phyloP scores from a whole-genome alignment of 305 asterid genomes.

The Salvia sclarea region DNA sequence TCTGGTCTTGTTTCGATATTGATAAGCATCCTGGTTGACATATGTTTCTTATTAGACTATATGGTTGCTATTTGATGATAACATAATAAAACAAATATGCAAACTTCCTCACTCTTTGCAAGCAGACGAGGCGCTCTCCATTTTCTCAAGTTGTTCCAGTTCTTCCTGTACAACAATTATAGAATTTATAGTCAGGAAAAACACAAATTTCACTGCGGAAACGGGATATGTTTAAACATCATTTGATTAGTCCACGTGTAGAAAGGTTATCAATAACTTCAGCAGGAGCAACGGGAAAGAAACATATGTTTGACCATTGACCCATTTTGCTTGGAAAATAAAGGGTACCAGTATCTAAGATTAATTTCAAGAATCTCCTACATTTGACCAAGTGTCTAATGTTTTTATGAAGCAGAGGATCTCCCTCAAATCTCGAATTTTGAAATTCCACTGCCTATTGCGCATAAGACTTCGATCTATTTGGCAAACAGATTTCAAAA shows the following conservation, averaged over 20 bases:
- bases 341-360: not conserved
- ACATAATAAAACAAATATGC: conserved; percentile 11
- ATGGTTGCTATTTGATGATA: not conserved
- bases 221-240: not conserved
- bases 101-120: conserved; percentile 80
- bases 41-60: conserved; percentile 4
- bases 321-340: not conserved
- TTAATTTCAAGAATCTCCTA: not conserved
- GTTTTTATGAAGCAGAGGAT: not conserved
- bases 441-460: not conserved
- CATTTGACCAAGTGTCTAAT: not conserved
- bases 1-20: conserved; percentile 59
- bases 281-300: too few relatives aligned
- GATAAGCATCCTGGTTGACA: conserved; percentile 48
- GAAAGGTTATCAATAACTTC: not conserved
- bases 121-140: conserved; percentile 81
- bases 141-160: conserved; percentile 76
- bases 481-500: not conserved
- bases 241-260: not conserved
- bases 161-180: conserved; percentile 64
- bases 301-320: too few relatives aligned
- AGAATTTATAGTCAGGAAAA: conserved; percentile 23
- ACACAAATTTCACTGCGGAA: too few relatives aligned
- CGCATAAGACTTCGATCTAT: not conserved
- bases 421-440: not conserved